Evolutionary conservation across 805 yeast genomes (phyloP), one percentile per base, ranked within the genome.

Genomic region (Yueomyces sinensis): DNA sequence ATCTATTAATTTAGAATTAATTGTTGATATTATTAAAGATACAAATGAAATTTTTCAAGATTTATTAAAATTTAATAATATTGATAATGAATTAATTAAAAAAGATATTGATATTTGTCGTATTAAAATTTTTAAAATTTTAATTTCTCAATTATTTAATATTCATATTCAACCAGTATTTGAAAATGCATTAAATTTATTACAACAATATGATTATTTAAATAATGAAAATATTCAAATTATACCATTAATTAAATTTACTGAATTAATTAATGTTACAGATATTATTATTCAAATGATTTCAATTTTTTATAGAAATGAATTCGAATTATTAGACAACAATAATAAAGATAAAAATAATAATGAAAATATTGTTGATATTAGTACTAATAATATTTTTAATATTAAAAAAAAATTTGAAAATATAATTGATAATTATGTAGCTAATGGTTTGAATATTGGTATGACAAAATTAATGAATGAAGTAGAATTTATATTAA

Each of bases 201-300:
- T 89, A 37, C 68, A 74, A 36, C 69, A 73, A 27, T 89, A 86
- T 47, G 76, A 80, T 39, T 29, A 56, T 14, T 50, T 58, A 5
- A 41, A 57, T 27, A 54, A 61, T 23, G 59, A 59, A n/a, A 49
- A 49, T 30, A 35, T 41, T n/a, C 32, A 45, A 4, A 77, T 82
- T n/a, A 93, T 81, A 41, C 97, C 97, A 0, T 63, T 89, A 35
- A 79, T 79, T 0, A 73, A 82, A 31, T 89, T 91, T 46, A 80
- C 93, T 14, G 96, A 89, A 51, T 66, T 91, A 37, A 91, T 91
- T 25, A 91, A 87, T 46, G 76, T 83, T 39, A 96, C 95, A 4
- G 98, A 89, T 54, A 62, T 89, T 37, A 82, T 91, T 17, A 78
- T 84, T 47, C 96, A 89, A 52, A 83, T 89, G 93, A 61, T 87